Evolutionary conservation across 2,329 filamentous ascomycete species (phyloP).

Genomic region (Phyllosticta paracitricarpa): DNA sequence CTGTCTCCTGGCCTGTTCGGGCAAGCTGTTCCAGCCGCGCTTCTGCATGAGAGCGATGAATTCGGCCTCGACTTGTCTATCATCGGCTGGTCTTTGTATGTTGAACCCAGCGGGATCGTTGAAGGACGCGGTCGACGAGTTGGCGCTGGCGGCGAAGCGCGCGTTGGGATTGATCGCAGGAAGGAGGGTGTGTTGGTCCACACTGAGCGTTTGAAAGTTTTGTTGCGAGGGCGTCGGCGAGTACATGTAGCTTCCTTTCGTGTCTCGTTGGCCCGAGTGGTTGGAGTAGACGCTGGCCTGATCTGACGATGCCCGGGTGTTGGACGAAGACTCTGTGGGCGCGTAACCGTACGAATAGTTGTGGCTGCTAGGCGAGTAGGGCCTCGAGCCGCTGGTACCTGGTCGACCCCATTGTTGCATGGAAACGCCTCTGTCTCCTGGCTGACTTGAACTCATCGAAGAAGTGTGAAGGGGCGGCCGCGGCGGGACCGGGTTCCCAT

Average conservation of each 20-base stretch:
- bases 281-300: slow-evolving; percentile 56
- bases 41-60: slow-evolving; percentile 95
- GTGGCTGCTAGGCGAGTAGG: slow-evolving; percentile 19
- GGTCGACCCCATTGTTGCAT: slow-evolving; percentile 58
- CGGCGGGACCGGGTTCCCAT: slow-evolving; percentile 45
- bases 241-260: slow-evolving; percentile 34
- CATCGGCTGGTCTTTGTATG: slow-evolving; percentile 66
- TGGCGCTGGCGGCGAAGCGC: slow-evolving; percentile 28
- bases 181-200: slow-evolving; percentile 29
- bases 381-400: slow-evolving; percentile 12
- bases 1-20: slow-evolving; percentile 85
- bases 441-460: slow-evolving; percentile 60
- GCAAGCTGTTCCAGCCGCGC: slow-evolving; percentile 92
- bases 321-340: slow-evolving; percentile 35
- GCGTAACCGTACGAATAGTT: slow-evolving; percentile 13
- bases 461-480: slow-evolving; percentile 48
- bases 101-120: slow-evolving; percentile 44
- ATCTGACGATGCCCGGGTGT: slow-evolving; percentile 50
- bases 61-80: slow-evolving; percentile 78
- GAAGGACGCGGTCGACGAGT: slow-evolving; percentile 36
- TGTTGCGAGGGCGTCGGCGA: slow-evolving; percentile 49
- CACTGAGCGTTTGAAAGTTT: slow-evolving; percentile 35
- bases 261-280: slow-evolving; percentile 43
- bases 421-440: slow-evolving; percentile 57
- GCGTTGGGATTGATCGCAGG: slow-evolving; percentile 26